Base-by-base conservation (phyloP, 164 flowering plant species). In the Tetracentron sinense region DNA sequence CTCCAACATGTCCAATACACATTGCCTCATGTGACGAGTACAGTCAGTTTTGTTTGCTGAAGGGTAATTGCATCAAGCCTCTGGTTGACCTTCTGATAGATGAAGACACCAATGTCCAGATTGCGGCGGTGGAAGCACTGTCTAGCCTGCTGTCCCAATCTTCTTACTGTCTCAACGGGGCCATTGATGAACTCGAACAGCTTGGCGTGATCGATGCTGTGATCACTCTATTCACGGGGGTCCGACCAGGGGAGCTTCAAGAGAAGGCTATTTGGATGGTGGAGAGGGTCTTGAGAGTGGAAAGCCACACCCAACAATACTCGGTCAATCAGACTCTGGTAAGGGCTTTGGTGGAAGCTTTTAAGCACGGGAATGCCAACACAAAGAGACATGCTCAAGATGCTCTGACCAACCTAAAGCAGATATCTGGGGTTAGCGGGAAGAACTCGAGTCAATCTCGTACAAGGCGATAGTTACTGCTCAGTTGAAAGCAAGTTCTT, bases 261-360 rank as follows among this genome's bases (percentile, higher is more conserved):
- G 89, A 82, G 61, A 79, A 63, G 63, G 17, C 72, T 26, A 46
- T 75, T 22, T 75, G 81, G 83, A 79, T 85, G 74, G 72, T 79
- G 56, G 86, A 82, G 59, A 78, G 71, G 62, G 61, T 79, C 26
- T 53, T 82, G 54, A 78, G 82, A 73, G 77, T 70, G 27, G 86
- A 85, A 53, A 62, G 69, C 67, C 62, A 55, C 10, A 66, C 67
- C 20, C 77, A 69, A 6, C 25, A 33, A 27, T 63, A 69, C 30
- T 69, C 79, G 0, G 61, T 75, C 17, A 64, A 81, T 69, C 83
- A 81, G 69, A 54, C 77, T 28, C 61, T 81, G 29, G 75, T 85
- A 2, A 76, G 68, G 72, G 82, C 83, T 16, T 73, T 85, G 72
- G 83, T 78, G 52, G 89, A 82, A 73, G 83, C 84, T 51, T 72